Evolutionary conservation across 768 basidiomycete species (phyloP), one percentile per base, ranked within the genome.

Genomic region (Collybiopsis confluens): DNA sequence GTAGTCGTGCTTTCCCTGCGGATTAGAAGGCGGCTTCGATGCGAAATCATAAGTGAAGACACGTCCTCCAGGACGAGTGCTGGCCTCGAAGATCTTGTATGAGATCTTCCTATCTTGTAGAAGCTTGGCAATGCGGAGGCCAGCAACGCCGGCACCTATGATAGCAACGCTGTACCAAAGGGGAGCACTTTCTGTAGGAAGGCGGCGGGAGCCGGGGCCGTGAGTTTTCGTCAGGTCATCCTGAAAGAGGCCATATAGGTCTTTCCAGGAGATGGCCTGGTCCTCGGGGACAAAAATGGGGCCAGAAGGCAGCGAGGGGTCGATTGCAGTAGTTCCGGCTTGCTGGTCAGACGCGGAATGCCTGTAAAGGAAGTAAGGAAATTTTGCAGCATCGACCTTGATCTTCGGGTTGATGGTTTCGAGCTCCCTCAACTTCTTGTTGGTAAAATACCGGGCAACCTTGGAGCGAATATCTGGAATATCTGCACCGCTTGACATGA

Each of bases 51-150:
- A 40, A 20, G 59, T 61, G 36, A 35, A 61, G n/a, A 61, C 30
- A 9, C 59, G 48, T 13, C 59, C 59, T 11, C 59, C 59, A 33
- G 26, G 18, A 13, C 42, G 52, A 10, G 21, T 21, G 38, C 27
- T 53, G 4, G 45, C 59, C 28, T 61, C 59, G 30, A 61, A 20
- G n/a, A 61, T 60, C 4, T 60, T 33, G 45, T 55, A 61, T 4
- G 50, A 40, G 23, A 60, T 57, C 3, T 56, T 51, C 4, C 55
- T 36, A 13, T 43, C 37, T 8, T 46, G 20, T 8, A 46, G 18
- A 27, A 46, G 45, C 28, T 61, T n/a, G 5, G 59, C 59, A 28
- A 59, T 36, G 30, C 54, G 57, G 11, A 61, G 51, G 15, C 59
- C 59, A 20, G 56, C 59, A 18, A 47, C 45, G 23, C 59, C 59